Evolutionary conservation across 306 rosid genomes (phyloP).

Genomic region (Cucurbita ficifolia): DNA sequence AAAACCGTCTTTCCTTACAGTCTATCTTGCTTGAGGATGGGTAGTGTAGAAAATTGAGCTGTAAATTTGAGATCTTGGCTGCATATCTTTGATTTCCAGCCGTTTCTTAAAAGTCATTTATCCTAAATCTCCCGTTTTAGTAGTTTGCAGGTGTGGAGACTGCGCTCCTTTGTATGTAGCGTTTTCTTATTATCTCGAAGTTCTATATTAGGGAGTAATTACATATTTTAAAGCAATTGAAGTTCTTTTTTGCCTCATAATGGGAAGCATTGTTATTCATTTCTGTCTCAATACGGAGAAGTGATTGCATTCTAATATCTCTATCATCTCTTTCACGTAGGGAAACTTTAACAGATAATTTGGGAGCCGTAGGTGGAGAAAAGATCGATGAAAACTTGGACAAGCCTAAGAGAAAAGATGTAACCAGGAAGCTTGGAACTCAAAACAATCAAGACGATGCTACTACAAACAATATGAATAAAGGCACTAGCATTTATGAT

Average conservation of each 20-base stretch:
- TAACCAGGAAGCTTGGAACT: neutral
- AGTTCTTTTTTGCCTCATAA: neutral
- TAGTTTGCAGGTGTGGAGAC: constrained; percentile 1
- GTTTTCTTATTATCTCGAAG: neutral
- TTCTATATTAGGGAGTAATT: neutral
- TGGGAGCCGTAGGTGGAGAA: neutral
- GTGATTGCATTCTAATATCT: neutral
- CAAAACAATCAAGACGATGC: neutral
- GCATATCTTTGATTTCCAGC: neutral
- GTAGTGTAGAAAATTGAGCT: neutral
- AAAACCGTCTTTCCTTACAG: neutral
- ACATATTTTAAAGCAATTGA: neutral
- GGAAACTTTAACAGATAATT: neutral
- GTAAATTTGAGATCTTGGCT: neutral
- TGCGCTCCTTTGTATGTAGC: neutral
- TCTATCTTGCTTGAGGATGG: neutral
- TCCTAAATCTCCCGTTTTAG: neutral
- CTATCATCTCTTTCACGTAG: neutral
- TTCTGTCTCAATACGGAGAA: neutral
- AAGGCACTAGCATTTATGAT: neutral
- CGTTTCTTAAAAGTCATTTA: neutral
- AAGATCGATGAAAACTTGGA: neutral
- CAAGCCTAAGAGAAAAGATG: neutral
- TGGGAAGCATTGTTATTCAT: neutral
- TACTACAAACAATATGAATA: neutral